Evolutionary conservation across 441 rosid species (phyloP).

Genomic region (Erodium texanum): DNA sequence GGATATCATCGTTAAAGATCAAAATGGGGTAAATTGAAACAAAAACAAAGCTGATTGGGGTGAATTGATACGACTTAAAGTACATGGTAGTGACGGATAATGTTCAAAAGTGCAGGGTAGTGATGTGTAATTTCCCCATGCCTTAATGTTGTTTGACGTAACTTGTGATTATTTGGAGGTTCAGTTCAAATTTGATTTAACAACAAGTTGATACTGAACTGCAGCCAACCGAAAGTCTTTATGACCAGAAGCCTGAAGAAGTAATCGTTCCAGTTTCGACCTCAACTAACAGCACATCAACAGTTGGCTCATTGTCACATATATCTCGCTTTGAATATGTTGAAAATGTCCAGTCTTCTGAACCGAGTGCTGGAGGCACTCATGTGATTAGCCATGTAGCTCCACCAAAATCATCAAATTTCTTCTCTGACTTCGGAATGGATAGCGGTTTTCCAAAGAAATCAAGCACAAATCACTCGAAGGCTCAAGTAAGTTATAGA

Average conservation of each 20-base stretch:
- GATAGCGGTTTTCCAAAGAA: conserved; percentile 37
- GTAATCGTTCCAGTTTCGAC: conserved; percentile 47
- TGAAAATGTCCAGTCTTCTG: conserved; percentile 54
- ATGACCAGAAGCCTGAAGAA: conserved; percentile 96
- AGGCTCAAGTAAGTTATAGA: not conserved
- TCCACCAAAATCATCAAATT: conserved; percentile 84
- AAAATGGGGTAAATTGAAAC: too few relatives aligned
- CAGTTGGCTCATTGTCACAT: conserved; percentile 40
- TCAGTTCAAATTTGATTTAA: conserved; percentile 1
- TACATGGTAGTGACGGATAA: too few relatives aligned
- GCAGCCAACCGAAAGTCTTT: conserved; percentile 76
- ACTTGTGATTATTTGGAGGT: not conserved
- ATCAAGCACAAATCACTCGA: not conserved
- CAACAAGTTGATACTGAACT: conserved; percentile 12
- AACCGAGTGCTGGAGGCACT: conserved; percentile 41
- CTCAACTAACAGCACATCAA: conserved; percentile 30
- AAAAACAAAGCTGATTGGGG: too few relatives aligned
- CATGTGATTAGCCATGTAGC: conserved; percentile 77
- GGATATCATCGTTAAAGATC: too few relatives aligned
- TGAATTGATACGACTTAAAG: too few relatives aligned
- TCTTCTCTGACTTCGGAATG: conserved; percentile 89
- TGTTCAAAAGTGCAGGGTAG: too few relatives aligned
- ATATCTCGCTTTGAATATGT: conserved; percentile 84
- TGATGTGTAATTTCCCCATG: too few relatives aligned
- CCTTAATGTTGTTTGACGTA: too few relatives aligned